phyloP scores from a whole-genome alignment of 345 rosid genomes.

The Reutealis trisperma region DNA sequence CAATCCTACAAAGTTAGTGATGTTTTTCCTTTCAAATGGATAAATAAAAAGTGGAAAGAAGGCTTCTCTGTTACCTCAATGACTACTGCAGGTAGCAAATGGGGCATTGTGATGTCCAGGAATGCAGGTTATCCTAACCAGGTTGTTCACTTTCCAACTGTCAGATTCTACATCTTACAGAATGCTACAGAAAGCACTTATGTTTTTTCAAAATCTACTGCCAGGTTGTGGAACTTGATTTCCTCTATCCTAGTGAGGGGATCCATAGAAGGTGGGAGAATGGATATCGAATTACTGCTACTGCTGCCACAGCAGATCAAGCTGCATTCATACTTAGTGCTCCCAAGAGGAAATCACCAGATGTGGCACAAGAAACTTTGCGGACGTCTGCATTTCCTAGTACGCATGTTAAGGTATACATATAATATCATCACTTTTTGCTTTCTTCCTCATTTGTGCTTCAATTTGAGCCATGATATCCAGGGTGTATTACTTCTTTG shows the following conservation, averaged over 20 bases:
- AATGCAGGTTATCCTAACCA: conserved; percentile 29
- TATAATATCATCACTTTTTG: background rate
- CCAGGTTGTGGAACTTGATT: conserved; percentile 33
- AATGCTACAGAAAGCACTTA: background rate
- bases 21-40: conserved; percentile 32
- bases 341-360: conserved; percentile 22
- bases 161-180: background rate
- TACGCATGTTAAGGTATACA: conserved; percentile 27
- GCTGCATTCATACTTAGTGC: conserved; percentile 29
- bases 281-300: conserved; percentile 23
- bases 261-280: conserved; percentile 31
- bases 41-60: conserved; percentile 31
- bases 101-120: conserved; percentile 32
- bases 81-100: conserved; percentile 28
- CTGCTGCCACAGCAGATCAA: conserved; percentile 31
- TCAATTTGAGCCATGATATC: background rate
- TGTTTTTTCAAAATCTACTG: background rate
- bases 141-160: conserved; percentile 17
- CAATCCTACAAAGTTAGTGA: conserved; percentile 34
- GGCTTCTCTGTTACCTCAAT: conserved; percentile 30
- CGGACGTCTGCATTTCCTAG: conserved; percentile 30
- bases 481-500: no score
- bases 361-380: conserved; percentile 28
- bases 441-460: background rate
- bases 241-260: conserved; percentile 33